Evolutionary conservation across 805 yeast genomes (phyloP).

Genomic region (Wickerhamiella bombiphila): DNA sequence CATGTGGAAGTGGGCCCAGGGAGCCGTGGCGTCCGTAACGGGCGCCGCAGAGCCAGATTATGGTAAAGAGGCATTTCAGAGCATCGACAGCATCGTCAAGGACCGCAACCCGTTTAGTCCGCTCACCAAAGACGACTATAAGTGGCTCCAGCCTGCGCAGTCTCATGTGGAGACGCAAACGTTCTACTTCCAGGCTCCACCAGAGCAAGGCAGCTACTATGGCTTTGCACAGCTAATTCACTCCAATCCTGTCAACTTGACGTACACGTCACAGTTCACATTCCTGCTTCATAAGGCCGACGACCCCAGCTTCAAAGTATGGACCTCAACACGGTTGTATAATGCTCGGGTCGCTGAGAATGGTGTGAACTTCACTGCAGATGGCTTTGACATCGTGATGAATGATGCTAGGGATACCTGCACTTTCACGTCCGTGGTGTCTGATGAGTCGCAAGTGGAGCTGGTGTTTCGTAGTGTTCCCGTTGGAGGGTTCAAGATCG

Average conservation of each 20-base stretch:
- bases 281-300: conserved; percentile 53
- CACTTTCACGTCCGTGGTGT: conserved; percentile 45
- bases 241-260: conserved; percentile 77
- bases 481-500: conserved; percentile 70
- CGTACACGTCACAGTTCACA: conserved; percentile 78
- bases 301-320: conserved; percentile 40
- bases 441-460: conserved; percentile 56
- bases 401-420: conserved; percentile 38
- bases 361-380: conserved; percentile 58
- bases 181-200: conserved; percentile 59
- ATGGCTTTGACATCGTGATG: conserved; percentile 49
- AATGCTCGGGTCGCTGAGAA: conserved; percentile 55
- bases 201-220: conserved; percentile 33
- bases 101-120: conserved; percentile 40
- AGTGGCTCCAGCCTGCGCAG: conserved; percentile 57
- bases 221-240: conserved; percentile 94
- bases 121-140: conserved; percentile 52
- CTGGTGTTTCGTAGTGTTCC: conserved; percentile 38
- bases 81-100: conserved; percentile 51
- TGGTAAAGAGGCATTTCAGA: conserved; percentile 80
- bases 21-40: conserved; percentile 58
- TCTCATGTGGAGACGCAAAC: conserved; percentile 95
- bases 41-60: conserved; percentile 97
- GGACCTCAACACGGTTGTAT: conserved; percentile 88
- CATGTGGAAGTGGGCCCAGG: conserved; percentile 23